Base-by-base conservation (phyloP, 2,329 filamentous ascomycete species). In the Trichoderma sp. region DNA sequence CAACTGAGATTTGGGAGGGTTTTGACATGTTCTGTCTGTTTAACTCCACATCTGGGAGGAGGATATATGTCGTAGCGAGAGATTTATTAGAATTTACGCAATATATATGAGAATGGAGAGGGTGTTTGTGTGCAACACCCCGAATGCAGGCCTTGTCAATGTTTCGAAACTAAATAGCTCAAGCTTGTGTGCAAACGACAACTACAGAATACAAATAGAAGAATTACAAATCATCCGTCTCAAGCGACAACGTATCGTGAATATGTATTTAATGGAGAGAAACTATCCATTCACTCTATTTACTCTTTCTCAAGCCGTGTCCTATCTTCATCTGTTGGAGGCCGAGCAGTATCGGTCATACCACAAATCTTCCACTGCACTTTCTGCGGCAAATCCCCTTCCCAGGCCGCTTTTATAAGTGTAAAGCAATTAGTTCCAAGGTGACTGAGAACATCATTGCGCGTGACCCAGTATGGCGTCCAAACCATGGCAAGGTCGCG, bases 401-500 rank as follows among this genome's bases (percentile, higher is more conserved):
- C 37, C 37, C 37, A 43, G 5, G 37, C 16, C 16, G 16, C 37
- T 43, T 43, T 43, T 1, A 43, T 43, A 18, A 43, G 37, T 18
- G 37, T 43, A 18, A 43, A 43, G 16, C 37, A 43, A 18, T 43
- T 43, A 43, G 37, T 43, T 18, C 37, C 37, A 18, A 43, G 37
- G 37, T 43, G 37, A 18, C 3, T 43, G 6, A 43, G 37, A 43
- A 18, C 16, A 43, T 6, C 59, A 37, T 61, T 61, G 59, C 43
- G 59, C 4, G 59, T 52, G 28, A 52, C 34, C 59, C 59, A 52
- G 28, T 37, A 61, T 13, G 28, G 43, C 43, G 43, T 61, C 59
- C 43, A 61, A 34, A 61, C 43, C 59, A 61, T 52, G 3, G 16
- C 59, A 10, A 61, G 59, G 43, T 61, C 43, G 43, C n/a, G 43